phyloP scores from a whole-genome alignment of 2,329 filamentous ascomycete species.

The Epichloe amarillans region DNA sequence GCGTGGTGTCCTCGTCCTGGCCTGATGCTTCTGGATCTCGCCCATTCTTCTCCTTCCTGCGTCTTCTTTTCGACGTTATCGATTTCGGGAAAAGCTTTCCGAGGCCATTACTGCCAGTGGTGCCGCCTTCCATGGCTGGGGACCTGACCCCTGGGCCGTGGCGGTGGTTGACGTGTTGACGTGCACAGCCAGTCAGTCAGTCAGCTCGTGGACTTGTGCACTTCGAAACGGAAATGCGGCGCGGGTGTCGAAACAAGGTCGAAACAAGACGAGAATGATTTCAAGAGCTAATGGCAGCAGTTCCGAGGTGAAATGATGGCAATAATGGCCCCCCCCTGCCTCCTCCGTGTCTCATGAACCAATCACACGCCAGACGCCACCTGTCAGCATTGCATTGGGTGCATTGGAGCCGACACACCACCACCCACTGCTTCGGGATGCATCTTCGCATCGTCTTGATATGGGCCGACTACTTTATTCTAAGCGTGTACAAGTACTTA shows the following conservation, averaged over 20 bases:
- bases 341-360: too few species aligned
- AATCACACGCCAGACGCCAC: too few species aligned
- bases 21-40: conserved; percentile 19
- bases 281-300: not conserved
- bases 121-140: conserved; percentile 9
- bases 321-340: too few species aligned
- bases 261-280: not conserved
- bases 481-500: too few species aligned
- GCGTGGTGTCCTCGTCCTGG: conserved; percentile 18
- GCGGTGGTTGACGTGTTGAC: conserved; percentile 1
- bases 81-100: conserved; percentile 41
- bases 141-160: not conserved
- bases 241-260: not conserved
- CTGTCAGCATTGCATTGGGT: not conserved
- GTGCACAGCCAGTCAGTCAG: too few species aligned
- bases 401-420: too few species aligned
- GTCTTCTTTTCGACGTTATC: conserved; percentile 34
- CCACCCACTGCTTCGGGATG: too few species aligned
- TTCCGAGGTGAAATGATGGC: too few species aligned
- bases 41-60: conserved; percentile 31
- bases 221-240: not conserved
- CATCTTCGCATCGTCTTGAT: too few species aligned
- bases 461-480: too few species aligned
- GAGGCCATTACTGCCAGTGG: conserved; percentile 20
- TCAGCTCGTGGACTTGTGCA: too few species aligned